Percentiles rank a stretch among this genome's conserved stretches.
Conservation (phyloP, 768 basidiomycete genomes). For the Amyloporia xantha region DNA sequence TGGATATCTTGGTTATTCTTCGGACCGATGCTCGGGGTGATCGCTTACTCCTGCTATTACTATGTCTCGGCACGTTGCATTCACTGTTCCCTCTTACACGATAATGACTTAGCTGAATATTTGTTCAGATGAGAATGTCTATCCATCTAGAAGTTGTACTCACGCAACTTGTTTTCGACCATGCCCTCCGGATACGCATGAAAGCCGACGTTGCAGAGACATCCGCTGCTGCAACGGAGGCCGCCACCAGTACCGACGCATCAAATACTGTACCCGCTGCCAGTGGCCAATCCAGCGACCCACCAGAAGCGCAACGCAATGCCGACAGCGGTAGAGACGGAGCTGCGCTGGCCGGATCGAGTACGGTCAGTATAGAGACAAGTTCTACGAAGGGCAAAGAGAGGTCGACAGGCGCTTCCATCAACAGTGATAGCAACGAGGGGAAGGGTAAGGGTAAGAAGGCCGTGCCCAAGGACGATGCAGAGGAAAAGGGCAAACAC, state of each 20-base stretch:
- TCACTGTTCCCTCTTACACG: background rate
- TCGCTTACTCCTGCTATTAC: conserved; percentile 49
- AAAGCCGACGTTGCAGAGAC: conserved; percentile 28
- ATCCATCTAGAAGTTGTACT: conserved; percentile 40
- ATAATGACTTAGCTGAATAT: background rate
- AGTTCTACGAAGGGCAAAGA: background rate
- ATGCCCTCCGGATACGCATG: conserved; percentile 44
- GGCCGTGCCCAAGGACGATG: background rate
- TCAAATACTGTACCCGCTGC: background rate
- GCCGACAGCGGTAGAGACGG: background rate
- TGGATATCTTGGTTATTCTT: conserved; percentile 52
- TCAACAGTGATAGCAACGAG: conserved; percentile 7
- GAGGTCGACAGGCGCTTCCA: background rate
- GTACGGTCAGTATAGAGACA: background rate
- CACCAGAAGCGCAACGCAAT: no score
- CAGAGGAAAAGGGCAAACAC: conserved; percentile 28
- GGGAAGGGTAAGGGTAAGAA: background rate
- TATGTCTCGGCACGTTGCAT: conserved; percentile 19
- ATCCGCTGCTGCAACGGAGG: conserved; percentile 19
- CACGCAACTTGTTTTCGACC: conserved; percentile 46
- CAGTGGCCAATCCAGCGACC: background rate
- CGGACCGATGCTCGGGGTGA: conserved; percentile 36
- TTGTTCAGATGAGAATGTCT: conserved; percentile 27
- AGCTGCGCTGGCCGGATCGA: background rate
- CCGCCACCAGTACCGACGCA: conserved; percentile 6